Evolutionary conservation across 768 basidiomycete genomes (phyloP).

Genomic region (Phanerochaete carnosa): DNA sequence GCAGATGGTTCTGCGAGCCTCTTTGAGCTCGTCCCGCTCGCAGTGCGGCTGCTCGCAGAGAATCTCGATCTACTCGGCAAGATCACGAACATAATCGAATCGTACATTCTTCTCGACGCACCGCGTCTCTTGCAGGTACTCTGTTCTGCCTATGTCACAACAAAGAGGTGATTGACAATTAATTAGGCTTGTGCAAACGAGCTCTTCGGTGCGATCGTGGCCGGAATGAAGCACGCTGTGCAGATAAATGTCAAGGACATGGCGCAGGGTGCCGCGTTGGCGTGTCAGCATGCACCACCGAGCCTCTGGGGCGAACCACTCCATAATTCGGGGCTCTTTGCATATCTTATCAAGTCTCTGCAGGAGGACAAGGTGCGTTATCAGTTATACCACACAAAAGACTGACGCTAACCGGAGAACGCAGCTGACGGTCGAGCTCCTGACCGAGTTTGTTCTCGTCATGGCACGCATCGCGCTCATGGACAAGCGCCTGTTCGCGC

Average conservation of each 20-base stretch:
- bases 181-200: slow-evolving; percentile 52
- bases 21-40: slow-evolving; percentile 62
- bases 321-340: slow-evolving; percentile 73
- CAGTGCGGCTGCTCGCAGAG: slow-evolving; percentile 52
- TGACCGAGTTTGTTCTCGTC: slow-evolving; percentile 71
- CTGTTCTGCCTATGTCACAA: too few species aligned
- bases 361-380: slow-evolving; percentile 60
- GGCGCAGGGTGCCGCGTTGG: slow-evolving; percentile 52
- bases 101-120: slow-evolving; percentile 76
- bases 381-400: neutral
- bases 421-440: slow-evolving; percentile 39
- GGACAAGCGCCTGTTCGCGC: slow-evolving; percentile 64
- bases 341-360: slow-evolving; percentile 53
- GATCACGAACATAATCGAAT: slow-evolving; percentile 64
- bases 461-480: slow-evolving; percentile 71
- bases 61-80: slow-evolving; percentile 77
- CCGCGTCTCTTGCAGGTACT: slow-evolving; percentile 57
- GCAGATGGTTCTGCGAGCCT: slow-evolving; percentile 48
- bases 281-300: slow-evolving; percentile 63
- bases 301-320: slow-evolving; percentile 69
- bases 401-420: slow-evolving; percentile 3
- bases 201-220: slow-evolving; percentile 54
- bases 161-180: neutral
- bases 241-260: slow-evolving; percentile 63
- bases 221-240: slow-evolving; percentile 42